Base-by-base conservation (phyloP, 805 yeast genomes). In the Wilhelminamyces savonicus region DNA sequence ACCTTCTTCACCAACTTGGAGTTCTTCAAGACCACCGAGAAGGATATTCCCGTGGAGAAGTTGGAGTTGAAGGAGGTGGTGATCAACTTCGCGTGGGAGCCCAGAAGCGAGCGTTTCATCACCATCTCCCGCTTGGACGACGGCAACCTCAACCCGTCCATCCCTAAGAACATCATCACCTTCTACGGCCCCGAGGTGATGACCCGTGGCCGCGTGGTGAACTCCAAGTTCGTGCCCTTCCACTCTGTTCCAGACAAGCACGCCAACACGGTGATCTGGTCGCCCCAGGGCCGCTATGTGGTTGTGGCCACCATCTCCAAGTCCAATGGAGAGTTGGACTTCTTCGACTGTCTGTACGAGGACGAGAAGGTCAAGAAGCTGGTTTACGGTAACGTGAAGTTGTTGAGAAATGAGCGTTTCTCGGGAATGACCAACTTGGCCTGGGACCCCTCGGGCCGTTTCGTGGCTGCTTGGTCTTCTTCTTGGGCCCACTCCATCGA, bases 401-500 rank as follows among this genome's bases (percentile, higher is more conserved):
- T 71, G 46, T 61, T 90, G 40, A 76, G 72, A 36, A 61, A 71
- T 22, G 78, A 78, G 40, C 78, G 75, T 44, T 82, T 70, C 51
- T 69, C 74, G 32, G 94, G 95, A 39, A 72, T 87, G 62, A 82
- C 95, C 29, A 83, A 82, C 53, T 52, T 87, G 37, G 68, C 78
- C 30, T 92, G 98, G 98, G 98, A 92, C 59, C 90, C 95, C 35
- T 81, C 95, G 29, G 98, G 98, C 45, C 75, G 97, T 61, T 87
- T 70, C 56, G 67, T 90, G 31, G 81, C 90, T 28, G 84, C 82
- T 13, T 83, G 90, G 85, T 85, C 96, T 5, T 82, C 95, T 13
- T 56, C 74, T 25, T 81, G 94, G 85, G 74, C 82, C 44, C 92
- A 83, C 50, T 73, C 78, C 48, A 70, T 83, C 39, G 95, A 85